Evolutionary conservation across 2,329 filamentous ascomycete genomes (phyloP), one percentile per base, ranked within the genome.

Genomic region (Phialophora chinensis): DNA sequence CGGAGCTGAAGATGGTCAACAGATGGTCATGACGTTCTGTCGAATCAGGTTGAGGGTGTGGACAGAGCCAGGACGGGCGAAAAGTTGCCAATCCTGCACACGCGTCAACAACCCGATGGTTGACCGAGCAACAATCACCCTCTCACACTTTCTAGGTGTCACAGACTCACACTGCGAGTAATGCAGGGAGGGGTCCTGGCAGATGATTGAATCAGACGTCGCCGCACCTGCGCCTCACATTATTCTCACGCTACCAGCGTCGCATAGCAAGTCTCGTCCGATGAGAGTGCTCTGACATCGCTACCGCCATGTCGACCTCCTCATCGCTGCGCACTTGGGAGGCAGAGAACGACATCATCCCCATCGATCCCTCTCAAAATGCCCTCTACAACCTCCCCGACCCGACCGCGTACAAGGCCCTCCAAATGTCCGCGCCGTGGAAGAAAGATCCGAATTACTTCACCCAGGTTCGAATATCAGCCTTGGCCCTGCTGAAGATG

Each of bases 401-500:
- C 71, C 78, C 83, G 68, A 83, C 83, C 1, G 86, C 87, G 52
- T 90, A 95, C 74, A 91, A 90, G 75, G 81, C 84, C 44, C 85
- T 91, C 71, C 80, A 85, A 11, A 82, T 85, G 25, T 86, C 86
- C 62, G 61, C 65, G 31, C 93, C 93, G 68, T 98, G 95, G 95
- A 82, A 82, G 58, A 83, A 82, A 55, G 89, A 97, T 75, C 89
- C 90, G 0, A 86, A 92, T 78, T 89, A 97, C 83, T 99, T 98
- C 86, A 96, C 94, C 77, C 86, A 91, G 62, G 92, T 98, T 55
- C 92, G 93, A 74, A 94, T 99, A 79, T 96, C 92, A 60, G 93
- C 95, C 66, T 90, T 97, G 12, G 95, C 95, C 4, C 87, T 99
- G 66, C 87, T 98, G 73, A 99, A 99, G 82, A 99, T 99, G 95